Conservation (phyloP, 2,329 filamentous ascomycete species). For the Fusarium tjaetaba region DNA sequence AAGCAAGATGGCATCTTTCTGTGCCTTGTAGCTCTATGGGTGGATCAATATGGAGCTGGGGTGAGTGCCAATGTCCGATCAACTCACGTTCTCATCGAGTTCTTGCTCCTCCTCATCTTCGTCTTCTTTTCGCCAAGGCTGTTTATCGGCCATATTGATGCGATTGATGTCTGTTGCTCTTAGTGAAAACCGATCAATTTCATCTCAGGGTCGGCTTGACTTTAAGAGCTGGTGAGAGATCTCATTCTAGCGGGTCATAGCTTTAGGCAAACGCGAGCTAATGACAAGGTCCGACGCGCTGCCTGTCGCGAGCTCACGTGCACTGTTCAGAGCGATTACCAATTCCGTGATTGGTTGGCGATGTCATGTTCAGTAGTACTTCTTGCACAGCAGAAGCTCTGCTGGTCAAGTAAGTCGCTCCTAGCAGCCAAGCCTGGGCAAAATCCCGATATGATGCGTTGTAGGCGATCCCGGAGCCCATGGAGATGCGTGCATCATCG, state of each 20-base stretch:
- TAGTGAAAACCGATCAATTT: slow-evolving; percentile 6
- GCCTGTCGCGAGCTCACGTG: slow-evolving; percentile 48
- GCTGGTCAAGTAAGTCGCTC: neutral
- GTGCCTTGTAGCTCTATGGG: slow-evolving; percentile 81
- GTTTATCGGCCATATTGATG: slow-evolving; percentile 48
- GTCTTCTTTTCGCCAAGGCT: slow-evolving; percentile 61
- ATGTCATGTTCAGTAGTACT: slow-evolving; percentile 23
- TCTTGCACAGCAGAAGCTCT: neutral
- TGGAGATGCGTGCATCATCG: slow-evolving; percentile 44
- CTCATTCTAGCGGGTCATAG: slow-evolving; percentile 39
- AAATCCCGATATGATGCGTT: slow-evolving; percentile 38
- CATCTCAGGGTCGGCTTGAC: slow-evolving; percentile 31
- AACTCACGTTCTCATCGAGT: slow-evolving; percentile 69
- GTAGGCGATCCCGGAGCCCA: slow-evolving; percentile 38
- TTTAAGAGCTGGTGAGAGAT: slow-evolving; percentile 39
- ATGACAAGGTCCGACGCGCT: slow-evolving; percentile 35
- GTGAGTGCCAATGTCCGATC: neutral
- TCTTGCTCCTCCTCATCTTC: slow-evolving; percentile 72
- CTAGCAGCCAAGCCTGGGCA: slow-evolving; percentile 8
- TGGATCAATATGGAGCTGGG: slow-evolving; percentile 21
- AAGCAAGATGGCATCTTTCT: slow-evolving; percentile 98
- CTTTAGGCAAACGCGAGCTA: slow-evolving; percentile 48
- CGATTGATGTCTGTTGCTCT: slow-evolving; percentile 3
- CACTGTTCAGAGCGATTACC: slow-evolving; percentile 26
- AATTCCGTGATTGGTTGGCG: slow-evolving; percentile 41